Base-by-base conservation (phyloP, 805 yeast species). In the Tetrapisispora iriomotensis region DNA sequence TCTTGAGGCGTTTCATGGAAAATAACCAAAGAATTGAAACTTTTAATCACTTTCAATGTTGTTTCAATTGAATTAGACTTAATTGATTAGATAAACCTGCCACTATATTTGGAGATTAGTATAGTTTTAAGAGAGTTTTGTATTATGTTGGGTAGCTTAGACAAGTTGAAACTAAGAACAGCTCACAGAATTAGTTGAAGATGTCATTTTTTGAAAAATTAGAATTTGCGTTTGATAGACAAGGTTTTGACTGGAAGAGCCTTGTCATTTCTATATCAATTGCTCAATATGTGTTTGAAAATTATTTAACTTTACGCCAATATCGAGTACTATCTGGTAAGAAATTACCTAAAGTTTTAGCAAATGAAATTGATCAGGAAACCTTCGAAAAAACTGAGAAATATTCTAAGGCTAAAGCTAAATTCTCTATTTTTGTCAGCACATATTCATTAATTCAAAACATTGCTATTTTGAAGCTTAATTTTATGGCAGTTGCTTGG, bases 351-450 rank as follows among this genome's bases (percentile, higher is more conserved):
- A 64, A 64, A 10, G 71, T 79, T n/a, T 65, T 87, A 44, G 71
- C 74, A 45, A 74, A 71, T 28, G 80, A 80, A 44, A 75, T 88
- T 39, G 77, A 81, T 38, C 69, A 74, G 29, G 82, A 81, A 38
- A 83, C 90, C 6, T 83, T 83, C 49, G 67, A 68, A 41, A 82
- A 85, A 57, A 75, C 94, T 1, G 86, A 83, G 53, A 73, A 70
- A 22, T 92, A 90, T 58, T 76, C 90, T 2, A 65, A 80, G 22
- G 83, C 95, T 13, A 88, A 88, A 60, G 73, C 86, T 39, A 67
- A 67, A 48, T 85, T 86, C 56, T 70, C 79, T 1, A 66, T 84
- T 36, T 60, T 82, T 37, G 60, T 74, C 21, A 72, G 75, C 21
- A 48, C 73, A 12, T 71, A 68, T 51, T 62, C 71, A 4, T 62